phyloP scores from a whole-genome alignment of 2,329 filamentous ascomycete genomes.

The Exophiala bonariae region DNA sequence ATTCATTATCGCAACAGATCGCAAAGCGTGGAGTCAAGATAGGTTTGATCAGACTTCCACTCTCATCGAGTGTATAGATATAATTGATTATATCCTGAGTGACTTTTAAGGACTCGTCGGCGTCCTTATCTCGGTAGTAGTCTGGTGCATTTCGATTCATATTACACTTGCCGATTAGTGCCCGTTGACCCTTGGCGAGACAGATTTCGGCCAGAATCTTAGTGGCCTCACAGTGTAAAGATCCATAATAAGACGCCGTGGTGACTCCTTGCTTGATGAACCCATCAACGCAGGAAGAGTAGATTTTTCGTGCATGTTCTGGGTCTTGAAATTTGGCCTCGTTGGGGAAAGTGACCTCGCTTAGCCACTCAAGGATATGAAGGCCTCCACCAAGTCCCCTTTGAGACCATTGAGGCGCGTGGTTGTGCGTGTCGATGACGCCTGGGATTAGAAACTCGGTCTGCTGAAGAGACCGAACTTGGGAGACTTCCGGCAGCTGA shows the following conservation, averaged over 20 bases:
- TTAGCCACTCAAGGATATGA: conserved; percentile 59
- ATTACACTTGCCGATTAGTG: conserved; percentile 63
- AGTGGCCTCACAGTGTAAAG: conserved; percentile 57
- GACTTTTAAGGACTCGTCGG: conserved; percentile 19
- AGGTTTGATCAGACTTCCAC: conserved; percentile 41
- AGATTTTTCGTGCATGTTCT: conserved; percentile 53
- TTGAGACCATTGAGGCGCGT: conserved; percentile 59
- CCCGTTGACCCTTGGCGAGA: conserved; percentile 55
- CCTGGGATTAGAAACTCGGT: conserved; percentile 58
- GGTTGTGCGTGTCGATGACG: conserved; percentile 68
- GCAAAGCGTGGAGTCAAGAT: conserved; percentile 59
- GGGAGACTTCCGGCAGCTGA: conserved; percentile 30
- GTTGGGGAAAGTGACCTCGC: conserved; percentile 63
- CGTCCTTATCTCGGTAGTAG: conserved; percentile 31
- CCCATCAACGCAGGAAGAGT: conserved; percentile 54
- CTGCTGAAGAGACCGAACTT: conserved; percentile 28
- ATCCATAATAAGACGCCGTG: conserved; percentile 62
- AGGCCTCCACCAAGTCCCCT: conserved; percentile 43
- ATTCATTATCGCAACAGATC: conserved; percentile 54
- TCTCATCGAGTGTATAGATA: conserved; percentile 46
- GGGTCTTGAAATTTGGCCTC: conserved; percentile 61
- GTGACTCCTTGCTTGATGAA: conserved; percentile 64
- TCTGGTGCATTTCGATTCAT: conserved; percentile 52
- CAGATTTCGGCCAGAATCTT: conserved; percentile 58
- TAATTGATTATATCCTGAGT: conserved; percentile 35